Evolutionary conservation across 164 flowering plant species (phyloP), one percentile per base, ranked within the genome.

Genomic region (Houttuynia cordata): DNA sequence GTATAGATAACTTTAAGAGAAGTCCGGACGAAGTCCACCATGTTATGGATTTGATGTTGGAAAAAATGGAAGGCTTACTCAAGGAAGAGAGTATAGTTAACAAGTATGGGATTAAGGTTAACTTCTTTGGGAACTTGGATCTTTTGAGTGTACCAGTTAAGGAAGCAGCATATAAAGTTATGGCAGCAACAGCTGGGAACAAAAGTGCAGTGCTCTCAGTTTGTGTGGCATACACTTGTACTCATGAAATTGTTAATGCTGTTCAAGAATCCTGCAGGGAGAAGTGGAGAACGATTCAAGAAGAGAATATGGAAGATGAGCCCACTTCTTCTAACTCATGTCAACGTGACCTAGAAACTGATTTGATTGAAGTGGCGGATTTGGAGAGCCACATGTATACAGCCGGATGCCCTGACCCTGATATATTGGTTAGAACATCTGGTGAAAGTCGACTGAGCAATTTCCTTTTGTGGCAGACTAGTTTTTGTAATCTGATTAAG

Each of bases 1-100:
- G 92, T 78, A 82, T 87, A 18, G 95, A 90, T 24, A 90, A 90
- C 67, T 90, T 85, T 72, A 82, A 74, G 56, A 59, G 95, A 62
- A 40, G 65, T 6, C 86, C 91, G 0, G 77, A 84, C 8, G 91
- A 90, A 66, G 91, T 90, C 41, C 70, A 76, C 14, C 24, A 14
- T 10, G 49, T 83, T 57, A 86, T 91, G 93, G 75, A 81, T 34
- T 64, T 91, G 59, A 71, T 86, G 78, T 68, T 56, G n/a, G 89
- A 86, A 49, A 91, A 88, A 69, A 83, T 88, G 20, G 80, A 88
- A 21, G 82, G 58, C 8, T 68, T 86, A 65, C 62, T 83, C 17
- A 60, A 72, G 59, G 73, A 80, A 70, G 79, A 72, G 50, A 80
- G 83, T 53, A 62, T 88, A 4, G 72, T 86, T n/a, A 79, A 79